Evolutionary conservation across 768 basidiomycete species (phyloP), one percentile per base, ranked within the genome.

Genomic region (Pleurotus sapidus): DNA sequence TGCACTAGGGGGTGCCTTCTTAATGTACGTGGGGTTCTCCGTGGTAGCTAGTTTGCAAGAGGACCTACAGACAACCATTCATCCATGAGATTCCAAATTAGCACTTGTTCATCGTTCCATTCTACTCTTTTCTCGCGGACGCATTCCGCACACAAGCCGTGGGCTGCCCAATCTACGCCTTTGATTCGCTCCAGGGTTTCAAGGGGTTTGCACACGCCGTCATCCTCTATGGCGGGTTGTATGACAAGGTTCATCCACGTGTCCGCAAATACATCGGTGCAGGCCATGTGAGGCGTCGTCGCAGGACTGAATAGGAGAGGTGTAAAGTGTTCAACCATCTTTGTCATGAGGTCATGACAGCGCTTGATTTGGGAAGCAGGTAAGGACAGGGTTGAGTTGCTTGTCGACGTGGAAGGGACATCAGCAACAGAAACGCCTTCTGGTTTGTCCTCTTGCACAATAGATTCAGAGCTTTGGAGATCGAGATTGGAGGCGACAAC

Each of bases 231-330:
- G 0, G 87, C 87, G 9, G 85, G 86, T 49, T 82, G 74, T 39
- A 88, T 85, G n/a, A 91, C 87, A 39, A 83, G 72, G 20, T 75
- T 59, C 80, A 89, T 87, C 90, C 89, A 91, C 51, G 71, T 75
- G 50, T 86, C 86, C 1, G 89, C 90, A 55, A 91, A 77, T 0
- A 82, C 71, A 65, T 89, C 83, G 3, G 88, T 90, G 69, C 90
- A 91, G 3, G 71, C 71, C 87, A 89, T 89, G 65, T 91, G 90
- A 1, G 75, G 71, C n/a, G 85, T 84, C 5, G 83, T 77, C 4
- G 86, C 79, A 24, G 87, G 81, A 1, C 89, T 89, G 67, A 91
- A 91, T 0, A 91, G 70, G 37, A 84, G 74, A 1, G 89, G 88
- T 0, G 88, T 87, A 65, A 91, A 90, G 66, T 88, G 78, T 4